Base-by-base conservation (phyloP, 192 early-diverging fungal genomes). In the Linnemannia hyalina region DNA sequence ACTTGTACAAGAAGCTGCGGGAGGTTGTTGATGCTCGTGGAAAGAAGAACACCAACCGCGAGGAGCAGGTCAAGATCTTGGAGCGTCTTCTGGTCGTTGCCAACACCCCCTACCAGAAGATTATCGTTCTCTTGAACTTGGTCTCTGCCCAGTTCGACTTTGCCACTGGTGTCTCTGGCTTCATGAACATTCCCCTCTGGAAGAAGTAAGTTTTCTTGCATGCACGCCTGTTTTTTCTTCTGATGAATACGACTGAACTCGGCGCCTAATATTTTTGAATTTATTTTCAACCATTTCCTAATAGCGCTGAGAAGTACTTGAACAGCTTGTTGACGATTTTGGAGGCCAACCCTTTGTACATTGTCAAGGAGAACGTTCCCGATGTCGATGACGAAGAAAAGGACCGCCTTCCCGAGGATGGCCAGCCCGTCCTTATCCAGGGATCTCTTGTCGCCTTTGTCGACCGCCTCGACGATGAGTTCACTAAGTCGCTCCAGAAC, bases 391-490 rank as follows among this genome's bases (percentile, higher is more conserved):
- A 92, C 38, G 92, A 77, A 36, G 93, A 92, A 63, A 92, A 94
- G 78, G 92, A 93, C 85, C 88, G 90, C 52, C 76, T 88, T 35
- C 87, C 89, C 69, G 88, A 90, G 38, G 83, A 88, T 55, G 95
- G 91, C 32, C 79, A 93, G 70, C 74, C 84, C 26, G 88, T 95
- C 22, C 82, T 83, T 18, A 88, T 99, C 76, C 96, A 94, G 69
- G 99, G 98, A 74, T 97, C 95, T 52, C 90, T 99, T 73, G 90
- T 95, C 70, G 92, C 96, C 57, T 95, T 96, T 69, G 90, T 99
- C 42, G 99, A 99, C 80, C 95, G 98, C 40, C 90, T 99, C 55
- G 97, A 99, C 89, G 98, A 99, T 76, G 99, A 99, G 90, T 99
- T 99, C 89, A 96, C 93, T 80, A 96, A 96, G 89, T 96, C 97